phyloP scores from a whole-genome alignment of 2,329 filamentous ascomycete genomes.

The Alternaria alternata region DNA sequence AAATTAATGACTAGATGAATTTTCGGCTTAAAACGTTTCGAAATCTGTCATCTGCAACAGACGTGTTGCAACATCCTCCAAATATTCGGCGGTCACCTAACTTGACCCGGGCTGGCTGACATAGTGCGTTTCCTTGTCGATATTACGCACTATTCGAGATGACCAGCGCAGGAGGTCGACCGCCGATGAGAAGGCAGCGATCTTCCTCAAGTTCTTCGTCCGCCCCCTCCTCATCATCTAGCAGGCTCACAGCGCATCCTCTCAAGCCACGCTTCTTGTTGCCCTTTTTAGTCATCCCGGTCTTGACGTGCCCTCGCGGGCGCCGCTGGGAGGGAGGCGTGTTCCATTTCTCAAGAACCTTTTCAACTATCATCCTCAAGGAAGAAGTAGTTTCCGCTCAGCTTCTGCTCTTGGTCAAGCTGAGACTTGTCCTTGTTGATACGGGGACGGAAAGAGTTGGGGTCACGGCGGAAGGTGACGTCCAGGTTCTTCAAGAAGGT shows the following conservation, averaged over 20 bases:
- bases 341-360: constrained; percentile 63
- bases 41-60: not conserved
- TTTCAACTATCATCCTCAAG: constrained; percentile 83
- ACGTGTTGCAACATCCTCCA: not conserved
- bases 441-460: constrained; percentile 92
- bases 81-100: constrained; percentile 59
- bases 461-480: constrained; percentile 98
- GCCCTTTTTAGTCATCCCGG: constrained; percentile 48
- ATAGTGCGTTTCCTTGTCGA: not conserved
- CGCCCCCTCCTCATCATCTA: constrained; percentile 64
- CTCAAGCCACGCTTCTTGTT: constrained; percentile 47
- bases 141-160: not conserved
- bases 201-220: constrained; percentile 71
- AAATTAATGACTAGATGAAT: not conserved
- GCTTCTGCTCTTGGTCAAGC: constrained; percentile 97
- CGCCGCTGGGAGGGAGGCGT: constrained; percentile 45
- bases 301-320: constrained; percentile 52
- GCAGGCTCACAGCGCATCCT: constrained; percentile 43
- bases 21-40: not conserved
- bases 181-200: constrained; percentile 64
- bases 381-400: constrained; percentile 97
- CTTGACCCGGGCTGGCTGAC: constrained; percentile 57
- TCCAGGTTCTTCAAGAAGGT: constrained; percentile 94
- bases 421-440: constrained; percentile 98
- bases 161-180: constrained; percentile 68